Evolutionary conservation across 1,284 basidiomycete genomes (phyloP), one percentile per base, ranked within the genome.

Genomic region (Ganoderma resinaceum): DNA sequence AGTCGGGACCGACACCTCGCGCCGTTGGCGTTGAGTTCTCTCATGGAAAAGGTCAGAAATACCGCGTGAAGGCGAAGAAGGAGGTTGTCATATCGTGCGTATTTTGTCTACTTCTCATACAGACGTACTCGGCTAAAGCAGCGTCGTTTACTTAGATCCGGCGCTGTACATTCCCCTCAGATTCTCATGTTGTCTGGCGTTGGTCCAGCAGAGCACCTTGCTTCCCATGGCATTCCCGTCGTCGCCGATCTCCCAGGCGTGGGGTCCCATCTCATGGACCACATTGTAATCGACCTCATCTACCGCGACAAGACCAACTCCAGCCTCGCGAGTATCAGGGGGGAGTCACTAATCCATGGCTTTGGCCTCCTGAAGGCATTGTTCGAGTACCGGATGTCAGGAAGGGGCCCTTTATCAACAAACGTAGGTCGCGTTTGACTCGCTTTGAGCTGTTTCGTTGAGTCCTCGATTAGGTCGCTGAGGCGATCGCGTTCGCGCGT

Each of bases 41-140:
- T 18, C 76, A 78, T 14, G 68, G 71, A 0, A 70, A 72, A 18
- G 83, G 82, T 6, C 75, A 80, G 49, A 76, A 74, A 26, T 87
- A 83, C 74, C 79, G 79, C 29, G 86, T 81, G 0, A 80, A 73
- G 57, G 88, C 88, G 0, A 80, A 75, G 78, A 89, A 85, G 70
- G 89, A 93, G 70, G 83, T 92, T 61, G 80, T 92, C 18, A 65
- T 92, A n/a, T 85, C 85, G 88, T 91, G 74, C 69, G 85, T 82
- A 55, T 42, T 18, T 12, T 37, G 26, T 23, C 12, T 43, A 12
- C 33, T 8, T 33, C 11, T 29, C 20, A 18, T 23, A 46, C 20
- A 20, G 20, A 16, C 29, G 14, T 20, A 37, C 46, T 3, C n/a
- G 23, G 8, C 37, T 20, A 53, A 26, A 6, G 18, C 37, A 26